Evolutionary conservation across 1,284 basidiomycete genomes (phyloP).

Genomic region (Rhodotorula glutinis): DNA sequence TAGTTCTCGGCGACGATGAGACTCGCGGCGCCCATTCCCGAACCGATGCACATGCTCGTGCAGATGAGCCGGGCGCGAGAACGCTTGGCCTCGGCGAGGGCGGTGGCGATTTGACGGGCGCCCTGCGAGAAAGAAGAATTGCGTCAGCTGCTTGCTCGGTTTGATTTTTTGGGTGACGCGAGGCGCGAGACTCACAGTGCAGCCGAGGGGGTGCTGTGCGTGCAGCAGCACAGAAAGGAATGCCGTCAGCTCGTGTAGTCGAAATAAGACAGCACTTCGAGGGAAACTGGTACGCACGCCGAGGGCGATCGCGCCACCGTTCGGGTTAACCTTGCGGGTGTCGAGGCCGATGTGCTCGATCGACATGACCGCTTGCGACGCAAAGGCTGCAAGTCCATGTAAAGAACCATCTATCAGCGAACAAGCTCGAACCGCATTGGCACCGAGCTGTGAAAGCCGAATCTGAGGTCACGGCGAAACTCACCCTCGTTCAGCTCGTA

Average conservation of each 20-base stretch:
- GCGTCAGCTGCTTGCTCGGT: neutral
- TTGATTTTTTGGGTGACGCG: no score
- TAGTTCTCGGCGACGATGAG: constrained; percentile 13
- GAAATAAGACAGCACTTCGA: neutral
- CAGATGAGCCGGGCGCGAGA: constrained; percentile 66
- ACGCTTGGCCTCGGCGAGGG: constrained; percentile 70
- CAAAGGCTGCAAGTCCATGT: constrained; percentile 46
- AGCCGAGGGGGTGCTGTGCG: constrained; percentile 23
- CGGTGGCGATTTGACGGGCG: constrained; percentile 78
- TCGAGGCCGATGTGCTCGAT: constrained; percentile 56
- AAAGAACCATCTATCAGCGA: neutral
- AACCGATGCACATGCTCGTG: constrained; percentile 80
- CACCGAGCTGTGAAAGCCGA: no score
- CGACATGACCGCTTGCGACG: constrained; percentile 54
- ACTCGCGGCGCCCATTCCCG: constrained; percentile 52
- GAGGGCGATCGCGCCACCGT: constrained; percentile 54
- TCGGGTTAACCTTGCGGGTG: constrained; percentile 53
- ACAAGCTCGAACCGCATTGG: neutral
- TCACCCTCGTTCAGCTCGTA: constrained; percentile 77
- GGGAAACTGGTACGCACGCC: constrained; percentile 47
- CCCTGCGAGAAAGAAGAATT: constrained; percentile 49
- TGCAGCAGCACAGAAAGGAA: neutral
- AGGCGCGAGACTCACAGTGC: constrained; percentile 7
- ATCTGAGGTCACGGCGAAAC: constrained; percentile 45
- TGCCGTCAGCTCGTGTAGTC: neutral